Evolutionary conservation across 495 filamentous ascomycete genomes (phyloP).

Genomic region (Wilcoxina mikolae): DNA sequence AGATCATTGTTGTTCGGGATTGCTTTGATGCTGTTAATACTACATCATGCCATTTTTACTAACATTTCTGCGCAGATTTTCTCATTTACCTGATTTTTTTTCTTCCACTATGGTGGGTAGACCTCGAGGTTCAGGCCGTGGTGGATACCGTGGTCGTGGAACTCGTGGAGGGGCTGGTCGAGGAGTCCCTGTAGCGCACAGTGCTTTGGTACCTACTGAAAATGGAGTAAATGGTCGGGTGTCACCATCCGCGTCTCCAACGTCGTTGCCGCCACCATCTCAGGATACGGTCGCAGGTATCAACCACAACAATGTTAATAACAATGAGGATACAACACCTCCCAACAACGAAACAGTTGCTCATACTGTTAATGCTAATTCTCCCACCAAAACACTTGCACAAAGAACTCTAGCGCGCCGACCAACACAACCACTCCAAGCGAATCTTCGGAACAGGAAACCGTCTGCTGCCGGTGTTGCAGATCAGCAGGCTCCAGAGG

Average conservation of each 20-base stretch:
- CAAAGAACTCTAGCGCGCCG: too few species aligned
- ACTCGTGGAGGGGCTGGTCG: neutral
- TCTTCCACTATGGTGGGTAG: neutral
- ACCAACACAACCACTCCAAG: neutral
- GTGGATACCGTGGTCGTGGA: neutral
- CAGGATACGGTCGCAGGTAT: too few species aligned
- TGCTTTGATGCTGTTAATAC: neutral
- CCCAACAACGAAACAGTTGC: too few species aligned
- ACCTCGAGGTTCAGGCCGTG: neutral
- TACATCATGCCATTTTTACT: neutral
- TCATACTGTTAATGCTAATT: too few species aligned
- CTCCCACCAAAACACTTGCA: too few species aligned
- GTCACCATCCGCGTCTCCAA: too few species aligned
- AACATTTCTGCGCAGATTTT: neutral
- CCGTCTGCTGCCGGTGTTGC: neutral
- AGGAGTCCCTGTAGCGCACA: too few species aligned
- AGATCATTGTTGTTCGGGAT: neutral
- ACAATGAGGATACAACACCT: too few species aligned
- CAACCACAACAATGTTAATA: too few species aligned
- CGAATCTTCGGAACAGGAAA: neutral
- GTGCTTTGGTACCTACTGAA: too few species aligned
- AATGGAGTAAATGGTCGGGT: too few species aligned
- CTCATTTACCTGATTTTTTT: neutral
- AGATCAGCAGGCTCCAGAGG: neutral
- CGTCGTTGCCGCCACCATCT: too few species aligned